Percentiles rank a stretch among this genome's conserved stretches.
Evolutionary conservation across 306 rosid genomes (phyloP).

Genomic region (Herpetospermum pedunculosum): DNA sequence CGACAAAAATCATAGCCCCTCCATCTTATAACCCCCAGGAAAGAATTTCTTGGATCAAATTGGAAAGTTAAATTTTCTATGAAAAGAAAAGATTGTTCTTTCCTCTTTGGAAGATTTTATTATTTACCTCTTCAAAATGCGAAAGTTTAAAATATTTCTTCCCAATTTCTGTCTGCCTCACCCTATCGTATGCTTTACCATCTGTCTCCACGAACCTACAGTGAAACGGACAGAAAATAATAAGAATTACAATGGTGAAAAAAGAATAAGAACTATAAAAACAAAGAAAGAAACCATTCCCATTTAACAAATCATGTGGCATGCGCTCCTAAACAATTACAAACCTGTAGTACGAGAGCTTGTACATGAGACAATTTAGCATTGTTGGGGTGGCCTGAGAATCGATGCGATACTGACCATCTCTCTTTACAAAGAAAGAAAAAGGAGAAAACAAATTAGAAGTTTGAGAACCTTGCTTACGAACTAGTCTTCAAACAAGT

Average conservation of each 20-base stretch:
- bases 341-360: conserved; percentile 93
- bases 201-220: conserved; percentile 95
- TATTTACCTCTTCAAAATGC: conserved; percentile 90
- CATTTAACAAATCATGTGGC: neutral
- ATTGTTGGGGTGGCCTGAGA: conserved; percentile 88
- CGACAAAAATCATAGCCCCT: neutral
- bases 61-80: neutral
- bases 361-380: conserved; percentile 95
- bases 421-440: conserved; percentile 46
- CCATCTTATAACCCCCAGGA: neutral
- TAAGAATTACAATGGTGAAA: neutral
- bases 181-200: conserved; percentile 87
- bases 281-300: conserved; percentile 1
- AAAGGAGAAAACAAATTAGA: neutral
- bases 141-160: conserved; percentile 86
- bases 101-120: neutral
- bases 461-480: neutral
- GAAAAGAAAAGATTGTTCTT: neutral
- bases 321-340: conserved; percentile 19
- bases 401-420: conserved; percentile 96
- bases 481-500: neutral
- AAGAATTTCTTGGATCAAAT: neutral
- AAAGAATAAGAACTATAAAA: conserved; percentile 2
- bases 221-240: neutral
- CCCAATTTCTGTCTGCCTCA: conserved; percentile 90